Conservation (phyloP, 306 rosid genomes). For the Potentilla sterilis region DNA sequence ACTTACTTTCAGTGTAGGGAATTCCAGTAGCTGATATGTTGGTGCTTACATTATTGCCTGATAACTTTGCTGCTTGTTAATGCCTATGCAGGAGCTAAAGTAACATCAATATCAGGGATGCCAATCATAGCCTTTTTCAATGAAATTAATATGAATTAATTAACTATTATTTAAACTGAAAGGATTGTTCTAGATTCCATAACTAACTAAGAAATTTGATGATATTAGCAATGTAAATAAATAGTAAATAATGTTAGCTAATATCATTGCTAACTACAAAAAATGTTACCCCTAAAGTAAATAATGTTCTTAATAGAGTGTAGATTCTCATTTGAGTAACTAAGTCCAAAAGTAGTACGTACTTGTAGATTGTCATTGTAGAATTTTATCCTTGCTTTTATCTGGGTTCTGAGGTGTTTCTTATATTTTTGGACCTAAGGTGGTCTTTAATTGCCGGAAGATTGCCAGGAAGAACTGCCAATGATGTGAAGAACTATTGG, state of each 20-base stretch:
- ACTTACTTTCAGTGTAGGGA: neutral
- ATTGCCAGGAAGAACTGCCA: constrained; percentile 12
- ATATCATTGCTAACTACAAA: too few species aligned
- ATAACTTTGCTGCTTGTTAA: too few species aligned
- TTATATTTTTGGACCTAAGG: neutral
- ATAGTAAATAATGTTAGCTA: too few species aligned
- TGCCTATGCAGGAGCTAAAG: neutral
- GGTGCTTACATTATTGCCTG: too few species aligned
- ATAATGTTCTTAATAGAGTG: too few species aligned
- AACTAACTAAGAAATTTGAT: neutral
- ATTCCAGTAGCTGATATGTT: neutral
- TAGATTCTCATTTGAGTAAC: too few species aligned
- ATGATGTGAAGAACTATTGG: constrained; percentile 13
- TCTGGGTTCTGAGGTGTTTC: neutral
- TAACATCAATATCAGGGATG: neutral
- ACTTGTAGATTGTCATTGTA: too few species aligned
- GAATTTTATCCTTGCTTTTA: neutral
- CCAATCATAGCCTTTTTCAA: neutral
- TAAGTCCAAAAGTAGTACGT: too few species aligned
- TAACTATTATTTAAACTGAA: neutral
- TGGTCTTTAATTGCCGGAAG: constrained; percentile 19
- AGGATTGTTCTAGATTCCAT: neutral
- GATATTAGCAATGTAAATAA: too few species aligned
- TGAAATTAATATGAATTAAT: neutral
- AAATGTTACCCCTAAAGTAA: too few species aligned